A percentile compares a stretch with the other conserved stretches of the same genome.
phyloP scores from a whole-genome alignment of 805 yeast species.

The Torulaspora quercuum region DNA sequence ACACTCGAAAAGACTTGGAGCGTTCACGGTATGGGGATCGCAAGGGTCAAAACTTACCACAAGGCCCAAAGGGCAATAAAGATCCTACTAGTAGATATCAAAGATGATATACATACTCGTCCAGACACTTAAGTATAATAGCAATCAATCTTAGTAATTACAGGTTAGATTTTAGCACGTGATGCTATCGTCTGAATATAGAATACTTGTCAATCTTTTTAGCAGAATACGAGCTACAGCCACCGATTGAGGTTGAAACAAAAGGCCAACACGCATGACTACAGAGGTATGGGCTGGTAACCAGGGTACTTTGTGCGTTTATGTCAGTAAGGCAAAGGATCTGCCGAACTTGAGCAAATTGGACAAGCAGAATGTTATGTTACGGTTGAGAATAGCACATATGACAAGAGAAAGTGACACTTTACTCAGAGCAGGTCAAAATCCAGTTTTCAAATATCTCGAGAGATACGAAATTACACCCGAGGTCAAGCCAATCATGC shows the following conservation, averaged over 20 bases:
- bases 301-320: constrained; percentile 61
- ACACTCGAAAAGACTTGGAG: constrained; percentile 4
- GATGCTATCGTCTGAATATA: no score
- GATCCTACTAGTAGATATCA: constrained; percentile 23
- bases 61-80: constrained; percentile 24
- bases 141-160: no score
- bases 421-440: constrained; percentile 87
- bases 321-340: constrained; percentile 77
- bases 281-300: constrained; percentile 33
- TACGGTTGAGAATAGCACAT: constrained; percentile 76
- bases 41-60: constrained; percentile 20
- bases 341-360: constrained; percentile 80
- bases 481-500: constrained; percentile 59
- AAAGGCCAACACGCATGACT: no score
- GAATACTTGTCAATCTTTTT: no score
- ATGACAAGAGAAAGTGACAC: constrained; percentile 76
- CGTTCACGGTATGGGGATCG: constrained; percentile 14
- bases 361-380: constrained; percentile 93
- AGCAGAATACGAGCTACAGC: no score
- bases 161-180: no score
- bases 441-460: constrained; percentile 83
- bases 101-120: constrained; percentile 9
- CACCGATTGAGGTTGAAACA: no score
- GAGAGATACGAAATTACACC: constrained; percentile 62
- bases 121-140: background rate